Evolutionary conservation across 805 yeast species (phyloP), one percentile per base, ranked within the genome.

Genomic region (Suhomyces sp.): DNA sequence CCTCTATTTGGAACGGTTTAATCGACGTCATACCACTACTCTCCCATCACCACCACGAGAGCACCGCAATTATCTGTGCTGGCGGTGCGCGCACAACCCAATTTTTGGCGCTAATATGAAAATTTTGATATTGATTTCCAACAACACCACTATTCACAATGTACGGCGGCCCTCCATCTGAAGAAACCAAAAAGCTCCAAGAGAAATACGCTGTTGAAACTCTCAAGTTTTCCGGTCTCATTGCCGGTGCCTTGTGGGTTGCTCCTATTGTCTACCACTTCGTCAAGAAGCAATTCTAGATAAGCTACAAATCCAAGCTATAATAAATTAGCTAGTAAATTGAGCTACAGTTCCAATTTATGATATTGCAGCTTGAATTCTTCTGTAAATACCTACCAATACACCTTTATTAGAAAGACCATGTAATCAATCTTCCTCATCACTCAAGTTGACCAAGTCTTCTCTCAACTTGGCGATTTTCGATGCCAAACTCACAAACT

Each of bases 1-100:
- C 97, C 2, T 91, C 84, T 3, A 96, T 92, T 56, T 85, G 87
- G 63, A 94, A 89, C 19, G 98, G 97, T 54, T 80, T 81, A 12
- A 92, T 77, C 0, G 97, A 87, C 3, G 97, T 87, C 99, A 93
- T 93, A 9, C 15, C 35, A n/a, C 35, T 31, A 12, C 17, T n/a
- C 35, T n/a, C 12, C 35, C 35, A 31, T n/a, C 35, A 6, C 9
- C 35, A 31, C 35, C 17, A 31, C 35, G 17, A 24, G 25, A 31
- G 15, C 15, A 31, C 17, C 17, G 35, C 35, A 27, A 27, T 27
- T 8, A 27, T 22, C 3, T 22, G 35, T n/a, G 35, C 35, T 31
- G 35, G 35, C 17, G 35, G 35, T 31, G 35, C 35, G 35, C 35
- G 35, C 35, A 31, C 35, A n/a, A 13, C 17, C 35, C 17, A 31